A percentile compares a stretch with the other conserved stretches of the same genome.
Evolutionary conservation across 176 grass and related monocot genomes (phyloP).

Genomic region (Saccharum officinarum): DNA sequence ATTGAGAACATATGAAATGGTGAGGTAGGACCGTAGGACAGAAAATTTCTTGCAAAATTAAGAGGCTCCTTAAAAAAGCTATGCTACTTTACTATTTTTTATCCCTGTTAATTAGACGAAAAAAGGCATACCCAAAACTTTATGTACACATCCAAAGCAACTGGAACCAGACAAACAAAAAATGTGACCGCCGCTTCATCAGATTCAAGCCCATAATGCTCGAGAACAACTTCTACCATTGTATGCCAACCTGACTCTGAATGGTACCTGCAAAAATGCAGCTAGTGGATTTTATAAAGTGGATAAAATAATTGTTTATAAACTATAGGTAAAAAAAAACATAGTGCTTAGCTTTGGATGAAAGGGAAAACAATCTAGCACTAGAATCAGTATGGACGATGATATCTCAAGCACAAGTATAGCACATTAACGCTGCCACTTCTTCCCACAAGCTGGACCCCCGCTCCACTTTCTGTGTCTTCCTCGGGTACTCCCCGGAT

Average conservation of each 20-base stretch:
- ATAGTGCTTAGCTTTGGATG: not conserved
- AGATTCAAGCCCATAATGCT: conserved; percentile 83
- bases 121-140: conserved; percentile 75
- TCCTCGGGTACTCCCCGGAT: too few species aligned
- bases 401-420: not conserved
- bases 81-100: not conserved
- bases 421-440: too few species aligned
- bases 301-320: not conserved
- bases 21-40: not conserved
- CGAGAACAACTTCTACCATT: conserved; percentile 73
- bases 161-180: conserved; percentile 85
- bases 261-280: conserved; percentile 77
- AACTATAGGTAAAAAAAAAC: not conserved
- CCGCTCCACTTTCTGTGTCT: too few species aligned
- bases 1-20: not conserved
- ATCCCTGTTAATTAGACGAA: conserved; percentile 12
- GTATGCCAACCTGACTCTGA: conserved; percentile 85
- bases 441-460: too few species aligned
- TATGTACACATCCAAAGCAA: conserved; percentile 76
- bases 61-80: not conserved
- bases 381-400: not conserved
- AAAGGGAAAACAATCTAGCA: not conserved
- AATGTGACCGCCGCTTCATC: conserved; percentile 78
- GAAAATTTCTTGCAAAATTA: not conserved
- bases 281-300: conserved; percentile 16